Evolutionary conservation across 805 yeast genomes (phyloP).

Genomic region (Saccharomycopsis sp.): DNA sequence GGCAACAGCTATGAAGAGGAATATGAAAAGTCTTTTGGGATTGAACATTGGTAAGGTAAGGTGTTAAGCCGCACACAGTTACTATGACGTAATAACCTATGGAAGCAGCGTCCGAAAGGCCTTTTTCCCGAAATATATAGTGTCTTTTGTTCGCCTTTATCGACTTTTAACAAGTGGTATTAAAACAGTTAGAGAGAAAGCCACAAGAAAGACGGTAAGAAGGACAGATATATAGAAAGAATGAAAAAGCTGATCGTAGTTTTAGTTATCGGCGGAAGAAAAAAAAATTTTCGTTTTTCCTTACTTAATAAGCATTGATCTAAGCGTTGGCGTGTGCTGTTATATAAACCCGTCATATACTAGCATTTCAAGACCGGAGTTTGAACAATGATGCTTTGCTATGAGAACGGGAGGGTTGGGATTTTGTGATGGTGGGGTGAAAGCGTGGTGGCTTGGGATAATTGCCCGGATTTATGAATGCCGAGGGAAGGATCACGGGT

Average conservation of each 20-base stretch:
- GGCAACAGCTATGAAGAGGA: conserved; percentile 5
- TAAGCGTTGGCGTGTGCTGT: too few species aligned
- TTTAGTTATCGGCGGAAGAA: too few species aligned
- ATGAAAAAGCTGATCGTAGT: neutral
- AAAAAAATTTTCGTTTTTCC: neutral
- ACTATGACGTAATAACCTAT: too few species aligned
- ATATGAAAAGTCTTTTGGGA: neutral
- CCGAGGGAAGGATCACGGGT: neutral
- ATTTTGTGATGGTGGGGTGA: neutral
- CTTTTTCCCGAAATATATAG: too few species aligned
- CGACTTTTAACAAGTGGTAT: too few species aligned
- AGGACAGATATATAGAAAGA: neutral
- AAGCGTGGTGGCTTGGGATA: neutral
- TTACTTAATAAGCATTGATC: too few species aligned
- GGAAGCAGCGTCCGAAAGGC: too few species aligned
- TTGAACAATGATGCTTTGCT: neutral
- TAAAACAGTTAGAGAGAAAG: too few species aligned
- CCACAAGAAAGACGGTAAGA: neutral
- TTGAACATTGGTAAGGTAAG: neutral
- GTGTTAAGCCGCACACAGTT: neutral
- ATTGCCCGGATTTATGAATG: neutral
- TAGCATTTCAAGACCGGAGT: too few species aligned
- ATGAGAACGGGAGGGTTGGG: neutral
- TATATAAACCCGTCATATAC: too few species aligned
- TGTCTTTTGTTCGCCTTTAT: neutral